Conservation (phyloP, 2,329 filamentous ascomycete species). For the Penicillium aurantiogriseum region DNA sequence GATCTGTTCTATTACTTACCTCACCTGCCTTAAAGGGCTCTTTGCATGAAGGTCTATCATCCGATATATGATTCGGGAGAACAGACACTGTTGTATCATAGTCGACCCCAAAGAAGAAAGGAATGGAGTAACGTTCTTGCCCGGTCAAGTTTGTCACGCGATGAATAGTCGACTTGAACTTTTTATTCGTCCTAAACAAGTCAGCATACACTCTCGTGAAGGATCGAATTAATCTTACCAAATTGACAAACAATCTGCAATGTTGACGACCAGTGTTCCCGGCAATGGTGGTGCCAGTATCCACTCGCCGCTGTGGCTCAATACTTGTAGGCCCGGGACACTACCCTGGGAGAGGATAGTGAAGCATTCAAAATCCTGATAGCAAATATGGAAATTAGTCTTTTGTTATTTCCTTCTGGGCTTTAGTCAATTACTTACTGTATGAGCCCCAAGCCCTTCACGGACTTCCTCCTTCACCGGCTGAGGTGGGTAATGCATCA, state of each 20-base stretch:
- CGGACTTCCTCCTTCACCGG: slow-evolving; percentile 35
- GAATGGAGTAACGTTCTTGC: slow-evolving; percentile 41
- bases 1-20: slow-evolving; percentile 8
- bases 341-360: slow-evolving; percentile 44
- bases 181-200: slow-evolving; percentile 37
- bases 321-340: slow-evolving; percentile 38
- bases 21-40: slow-evolving; percentile 24
- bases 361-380: slow-evolving; percentile 41
- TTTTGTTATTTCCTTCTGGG: background rate
- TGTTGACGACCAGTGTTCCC: slow-evolving; percentile 32
- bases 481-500: slow-evolving; percentile 44
- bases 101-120: slow-evolving; percentile 45
- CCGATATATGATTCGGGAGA: slow-evolving; percentile 18
- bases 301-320: slow-evolving; percentile 32
- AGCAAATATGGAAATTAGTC: background rate
- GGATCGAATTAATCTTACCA: slow-evolving; percentile 26
- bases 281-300: slow-evolving; percentile 26
- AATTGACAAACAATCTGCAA: slow-evolving; percentile 32
- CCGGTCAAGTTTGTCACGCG: slow-evolving; percentile 42
- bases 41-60: slow-evolving; percentile 11
- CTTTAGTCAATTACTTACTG: slow-evolving; percentile 19
- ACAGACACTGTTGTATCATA: slow-evolving; percentile 37
- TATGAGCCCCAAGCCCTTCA: slow-evolving; percentile 44
- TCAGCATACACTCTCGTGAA: background rate
- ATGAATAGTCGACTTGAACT: slow-evolving; percentile 42